phyloP scores from a whole-genome alignment of 1,284 basidiomycete genomes.

The Porogramme epimiltina region DNA sequence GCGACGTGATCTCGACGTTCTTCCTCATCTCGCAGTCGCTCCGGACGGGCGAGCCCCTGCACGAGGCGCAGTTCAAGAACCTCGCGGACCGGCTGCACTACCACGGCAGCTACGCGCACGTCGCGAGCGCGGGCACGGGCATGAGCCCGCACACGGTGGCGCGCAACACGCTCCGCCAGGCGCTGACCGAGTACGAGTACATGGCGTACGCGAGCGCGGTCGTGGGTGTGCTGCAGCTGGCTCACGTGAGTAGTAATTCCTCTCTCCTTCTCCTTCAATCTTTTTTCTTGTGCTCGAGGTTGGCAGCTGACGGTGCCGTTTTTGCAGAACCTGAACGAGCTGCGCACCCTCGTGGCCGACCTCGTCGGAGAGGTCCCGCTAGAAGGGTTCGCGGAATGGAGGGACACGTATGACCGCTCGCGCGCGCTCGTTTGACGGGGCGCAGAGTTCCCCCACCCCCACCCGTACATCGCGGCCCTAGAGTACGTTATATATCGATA shows the following conservation, averaged over 20 bases:
- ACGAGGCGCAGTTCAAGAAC: constrained; percentile 44
- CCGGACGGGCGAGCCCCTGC: constrained; percentile 47
- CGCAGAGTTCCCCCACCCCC: neutral
- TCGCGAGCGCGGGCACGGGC: constrained; percentile 7
- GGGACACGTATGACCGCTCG: constrained; percentile 28
- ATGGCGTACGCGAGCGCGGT: constrained; percentile 49
- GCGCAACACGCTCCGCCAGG: constrained; percentile 31
- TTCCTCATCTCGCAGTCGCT: constrained; percentile 48
- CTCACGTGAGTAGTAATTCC: constrained; percentile 35
- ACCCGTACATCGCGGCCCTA: too few species aligned
- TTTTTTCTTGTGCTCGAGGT: neutral
- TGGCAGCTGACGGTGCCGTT: neutral
- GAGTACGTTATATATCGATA: too few species aligned
- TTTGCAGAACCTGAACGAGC: constrained; percentile 43
- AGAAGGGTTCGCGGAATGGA: constrained; percentile 46
- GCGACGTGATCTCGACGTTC: constrained; percentile 48
- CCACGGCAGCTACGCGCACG: constrained; percentile 32
- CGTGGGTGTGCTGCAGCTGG: constrained; percentile 45
- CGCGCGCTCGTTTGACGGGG: constrained; percentile 14
- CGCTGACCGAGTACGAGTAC: constrained; percentile 38
- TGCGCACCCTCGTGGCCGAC: constrained; percentile 40
- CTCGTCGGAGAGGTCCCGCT: constrained; percentile 52
- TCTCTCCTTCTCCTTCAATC: too few species aligned
- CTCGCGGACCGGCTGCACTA: constrained; percentile 47
- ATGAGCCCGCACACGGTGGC: constrained; percentile 11